Conservation (phyloP, 2,329 filamentous ascomycete genomes). For the Diaporthe sp. region DNA sequence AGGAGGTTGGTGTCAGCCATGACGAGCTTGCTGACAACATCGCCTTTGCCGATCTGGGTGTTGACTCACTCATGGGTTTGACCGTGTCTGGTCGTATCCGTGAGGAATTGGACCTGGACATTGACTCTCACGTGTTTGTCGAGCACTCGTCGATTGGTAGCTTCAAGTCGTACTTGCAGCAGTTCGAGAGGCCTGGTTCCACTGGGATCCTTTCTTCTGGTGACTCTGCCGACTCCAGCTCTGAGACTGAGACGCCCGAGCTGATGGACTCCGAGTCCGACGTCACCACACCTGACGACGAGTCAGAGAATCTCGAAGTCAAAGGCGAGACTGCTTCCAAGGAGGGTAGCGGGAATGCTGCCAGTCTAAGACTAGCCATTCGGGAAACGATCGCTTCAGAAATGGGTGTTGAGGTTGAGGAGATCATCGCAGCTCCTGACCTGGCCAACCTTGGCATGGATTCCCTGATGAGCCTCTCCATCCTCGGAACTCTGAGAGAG, state of each 20-base stretch:
- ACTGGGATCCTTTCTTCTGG: slow-evolving; percentile 47
- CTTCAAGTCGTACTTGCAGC: slow-evolving; percentile 62
- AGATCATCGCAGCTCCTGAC: slow-evolving; percentile 68
- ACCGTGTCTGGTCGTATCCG: slow-evolving; percentile 70
- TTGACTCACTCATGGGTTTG: slow-evolving; percentile 74
- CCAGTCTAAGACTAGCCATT: slow-evolving; percentile 65
- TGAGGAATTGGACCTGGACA: slow-evolving; percentile 69
- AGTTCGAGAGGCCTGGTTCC: slow-evolving; percentile 53
- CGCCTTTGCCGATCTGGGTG: slow-evolving; percentile 69
- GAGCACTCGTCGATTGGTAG: slow-evolving; percentile 68
- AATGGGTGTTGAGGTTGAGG: slow-evolving; percentile 78
- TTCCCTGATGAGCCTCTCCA: slow-evolving; percentile 70
- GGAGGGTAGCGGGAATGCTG: slow-evolving; percentile 53
- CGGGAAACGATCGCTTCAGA: slow-evolving; percentile 79
- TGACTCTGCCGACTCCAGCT: slow-evolving; percentile 53
- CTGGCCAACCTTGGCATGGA: slow-evolving; percentile 72
- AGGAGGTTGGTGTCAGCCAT: slow-evolving; percentile 68
- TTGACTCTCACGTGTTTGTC: slow-evolving; percentile 67
- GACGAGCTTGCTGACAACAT: slow-evolving; percentile 71
- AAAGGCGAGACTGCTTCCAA: slow-evolving; percentile 55
- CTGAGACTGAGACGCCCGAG: slow-evolving; percentile 40
- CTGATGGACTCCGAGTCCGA: slow-evolving; percentile 58
- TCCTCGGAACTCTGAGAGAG: slow-evolving; percentile 68
- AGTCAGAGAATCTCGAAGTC: slow-evolving; percentile 64
- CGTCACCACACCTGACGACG: slow-evolving; percentile 67